Conservation (phyloP, 306 rosid genomes). For the Cucurbita pepo region DNA sequence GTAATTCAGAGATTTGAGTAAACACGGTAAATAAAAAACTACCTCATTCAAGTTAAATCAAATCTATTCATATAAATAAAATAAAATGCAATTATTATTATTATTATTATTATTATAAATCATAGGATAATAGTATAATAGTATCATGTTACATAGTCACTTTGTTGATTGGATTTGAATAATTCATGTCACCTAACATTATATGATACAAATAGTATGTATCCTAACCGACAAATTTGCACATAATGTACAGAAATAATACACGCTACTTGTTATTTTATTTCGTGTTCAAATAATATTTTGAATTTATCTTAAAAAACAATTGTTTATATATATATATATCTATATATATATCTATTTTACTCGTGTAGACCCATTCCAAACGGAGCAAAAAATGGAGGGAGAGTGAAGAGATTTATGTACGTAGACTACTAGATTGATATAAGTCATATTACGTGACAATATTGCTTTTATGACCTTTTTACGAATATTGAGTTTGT, state of each 20-base stretch:
- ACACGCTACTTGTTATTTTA: neutral
- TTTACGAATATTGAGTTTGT: too few species aligned
- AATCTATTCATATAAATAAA: neutral
- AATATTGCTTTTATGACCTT: too few species aligned
- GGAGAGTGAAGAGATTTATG: too few species aligned
- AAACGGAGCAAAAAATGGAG: too few species aligned
- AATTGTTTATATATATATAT: too few species aligned
- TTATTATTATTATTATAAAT: too few species aligned
- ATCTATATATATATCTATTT: too few species aligned
- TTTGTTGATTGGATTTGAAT: neutral
- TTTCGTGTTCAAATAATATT: too few species aligned
- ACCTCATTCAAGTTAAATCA: neutral
- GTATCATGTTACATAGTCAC: neutral
- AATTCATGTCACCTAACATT: neutral
- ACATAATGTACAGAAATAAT: neutral
- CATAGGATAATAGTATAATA: neutral
- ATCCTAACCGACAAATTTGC: neutral
- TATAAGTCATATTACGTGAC: too few species aligned
- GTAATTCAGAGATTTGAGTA: neutral
- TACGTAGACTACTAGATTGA: too few species aligned
- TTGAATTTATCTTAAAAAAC: too few species aligned
- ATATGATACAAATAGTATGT: neutral
- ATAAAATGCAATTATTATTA: neutral
- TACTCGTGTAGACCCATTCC: too few species aligned
- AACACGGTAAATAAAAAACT: neutral